Percentiles rank a stretch among this genome's conserved stretches.
Evolutionary conservation across 257 asterid genomes (phyloP).

Genomic region (Echium plantagineum): DNA sequence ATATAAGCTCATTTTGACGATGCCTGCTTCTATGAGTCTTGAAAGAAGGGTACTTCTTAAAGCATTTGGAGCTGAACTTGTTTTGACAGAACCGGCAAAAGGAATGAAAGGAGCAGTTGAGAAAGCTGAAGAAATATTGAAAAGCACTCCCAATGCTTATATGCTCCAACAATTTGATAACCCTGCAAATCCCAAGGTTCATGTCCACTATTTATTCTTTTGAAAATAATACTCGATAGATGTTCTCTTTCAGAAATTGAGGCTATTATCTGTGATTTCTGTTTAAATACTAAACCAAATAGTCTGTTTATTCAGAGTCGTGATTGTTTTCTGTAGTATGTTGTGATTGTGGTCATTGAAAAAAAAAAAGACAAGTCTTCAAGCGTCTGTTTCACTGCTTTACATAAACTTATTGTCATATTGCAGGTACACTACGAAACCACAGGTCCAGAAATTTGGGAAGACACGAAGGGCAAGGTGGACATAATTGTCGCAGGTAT

Average conservation of each 20-base stretch:
- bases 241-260: neutral
- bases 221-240: neutral
- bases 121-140: conserved; percentile 86
- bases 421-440: conserved; percentile 90
- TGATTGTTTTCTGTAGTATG: neutral
- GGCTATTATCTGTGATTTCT: neutral
- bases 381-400: neutral
- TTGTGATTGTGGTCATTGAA: neutral
- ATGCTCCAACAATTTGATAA: conserved; percentile 94
- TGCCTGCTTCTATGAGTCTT: conserved; percentile 99
- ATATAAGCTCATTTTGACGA: conserved; percentile 90
- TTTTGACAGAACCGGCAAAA: conserved; percentile 81
- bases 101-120: conserved; percentile 96
- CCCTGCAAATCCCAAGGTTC: conserved; percentile 98
- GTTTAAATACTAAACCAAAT: neutral
- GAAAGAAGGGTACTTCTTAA: conserved; percentile 95
- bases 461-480: conserved; percentile 86
- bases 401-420: neutral
- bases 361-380: neutral
- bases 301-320: neutral
- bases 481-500: conserved; percentile 97
- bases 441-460: conserved; percentile 99
- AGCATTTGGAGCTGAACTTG: conserved; percentile 97
- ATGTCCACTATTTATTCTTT: conserved; percentile 3
- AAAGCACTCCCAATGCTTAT: conserved; percentile 66